A percentile compares a stretch with the other conserved stretches of the same genome.
phyloP scores from a whole-genome alignment of 495 filamentous ascomycete genomes.

The Aspergillus leporis region DNA sequence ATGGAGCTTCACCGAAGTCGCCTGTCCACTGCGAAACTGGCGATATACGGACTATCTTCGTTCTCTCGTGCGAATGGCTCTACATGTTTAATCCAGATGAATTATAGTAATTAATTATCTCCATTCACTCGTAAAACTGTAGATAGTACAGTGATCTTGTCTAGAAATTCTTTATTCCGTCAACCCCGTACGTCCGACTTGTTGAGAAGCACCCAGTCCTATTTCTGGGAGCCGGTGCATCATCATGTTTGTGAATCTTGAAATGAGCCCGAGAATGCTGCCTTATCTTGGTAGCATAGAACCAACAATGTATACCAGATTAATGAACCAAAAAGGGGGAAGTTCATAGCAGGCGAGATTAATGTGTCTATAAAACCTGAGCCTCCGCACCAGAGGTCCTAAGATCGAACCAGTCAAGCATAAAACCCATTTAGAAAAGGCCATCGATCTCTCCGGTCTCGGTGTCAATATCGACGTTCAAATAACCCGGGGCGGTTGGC shows the following conservation, averaged over 20 bases:
- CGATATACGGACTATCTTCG: slow-evolving; percentile 2
- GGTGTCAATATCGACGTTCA: slow-evolving; percentile 92
- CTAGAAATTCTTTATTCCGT: neutral
- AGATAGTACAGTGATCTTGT: neutral
- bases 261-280: slow-evolving; percentile 21
- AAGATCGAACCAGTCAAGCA: neutral
- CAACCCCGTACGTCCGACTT: neutral
- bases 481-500: slow-evolving; percentile 91
- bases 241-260: slow-evolving; percentile 20
- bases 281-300: neutral
- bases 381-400: neutral
- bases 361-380: slow-evolving; percentile 1
- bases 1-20: slow-evolving; percentile 15
- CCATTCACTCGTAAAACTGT: neutral
- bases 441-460: slow-evolving; percentile 97
- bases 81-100: neutral
- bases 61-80: neutral
- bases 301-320: neutral
- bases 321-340: slow-evolving; percentile 1
- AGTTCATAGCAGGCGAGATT: neutral
- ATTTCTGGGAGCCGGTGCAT: neutral
- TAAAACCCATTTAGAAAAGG: slow-evolving; percentile 64
- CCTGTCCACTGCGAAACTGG: neutral
- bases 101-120: neutral
- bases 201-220: slow-evolving; percentile 7